Evolutionary conservation across 805 yeast species (phyloP).

Genomic region (Candida piceae): DNA sequence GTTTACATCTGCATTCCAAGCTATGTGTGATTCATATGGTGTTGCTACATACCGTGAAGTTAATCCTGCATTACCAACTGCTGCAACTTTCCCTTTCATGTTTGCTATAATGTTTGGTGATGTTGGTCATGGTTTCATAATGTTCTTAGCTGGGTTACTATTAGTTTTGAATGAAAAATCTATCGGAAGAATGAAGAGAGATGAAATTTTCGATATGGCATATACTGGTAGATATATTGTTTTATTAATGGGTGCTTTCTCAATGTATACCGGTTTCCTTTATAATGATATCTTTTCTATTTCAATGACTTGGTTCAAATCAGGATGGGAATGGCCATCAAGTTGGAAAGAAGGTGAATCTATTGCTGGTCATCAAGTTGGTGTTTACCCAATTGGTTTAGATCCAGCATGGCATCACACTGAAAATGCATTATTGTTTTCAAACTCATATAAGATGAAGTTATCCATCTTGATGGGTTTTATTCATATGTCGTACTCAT

Average conservation of each 20-base stretch:
- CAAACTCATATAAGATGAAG: constrained; percentile 76
- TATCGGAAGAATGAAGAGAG: constrained; percentile 52
- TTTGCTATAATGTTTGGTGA: constrained; percentile 85
- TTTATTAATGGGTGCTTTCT: constrained; percentile 64
- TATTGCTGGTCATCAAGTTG: constrained; percentile 43
- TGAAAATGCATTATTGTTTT: constrained; percentile 62
- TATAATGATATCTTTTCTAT: constrained; percentile 71
- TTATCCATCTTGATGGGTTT: constrained; percentile 72
- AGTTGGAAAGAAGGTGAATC: constrained; percentile 45
- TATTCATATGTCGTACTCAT: constrained; percentile 69
- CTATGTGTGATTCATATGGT: constrained; percentile 94
- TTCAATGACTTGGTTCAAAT: constrained; percentile 59
- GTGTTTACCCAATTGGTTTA: constrained; percentile 57
- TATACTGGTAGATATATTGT: constrained; percentile 66
- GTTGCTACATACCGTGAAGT: constrained; percentile 90
- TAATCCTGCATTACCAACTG: constrained; percentile 92
- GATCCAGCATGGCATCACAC: constrained; percentile 82
- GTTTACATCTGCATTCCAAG: constrained; percentile 89
- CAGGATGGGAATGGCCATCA: constrained; percentile 68
- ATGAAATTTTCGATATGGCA: constrained; percentile 76
- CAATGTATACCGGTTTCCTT: constrained; percentile 69
- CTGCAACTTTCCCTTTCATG: constrained; percentile 93
- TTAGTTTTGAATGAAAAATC: constrained; percentile 51
- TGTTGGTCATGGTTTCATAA: constrained; percentile 69
- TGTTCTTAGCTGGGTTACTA: constrained; percentile 49